Base-by-base conservation (phyloP, 768 basidiomycete genomes). In the Trametes meyenii region DNA sequence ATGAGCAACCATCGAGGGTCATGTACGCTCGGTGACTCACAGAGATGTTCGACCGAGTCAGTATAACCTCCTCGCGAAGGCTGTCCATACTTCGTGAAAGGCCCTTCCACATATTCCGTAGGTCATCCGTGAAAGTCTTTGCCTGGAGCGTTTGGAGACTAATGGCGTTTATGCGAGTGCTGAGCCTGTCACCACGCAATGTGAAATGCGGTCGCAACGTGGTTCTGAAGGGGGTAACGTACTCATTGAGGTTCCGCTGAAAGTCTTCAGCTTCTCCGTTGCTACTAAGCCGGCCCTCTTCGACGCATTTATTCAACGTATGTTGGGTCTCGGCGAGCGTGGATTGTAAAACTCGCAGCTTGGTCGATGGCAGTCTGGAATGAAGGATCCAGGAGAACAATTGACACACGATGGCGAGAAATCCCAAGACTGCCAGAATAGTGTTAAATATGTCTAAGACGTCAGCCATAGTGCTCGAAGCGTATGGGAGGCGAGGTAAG, bases 371-470 rank as follows among this genome's bases (percentile, higher is more conserved):
- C 3, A 56, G 24, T 43, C 55, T 45, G 13, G 38, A 43, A n/a
- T 49, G 7, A 23, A 62, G 24, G 16, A 16, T 26, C 45, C 45
- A 46, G 45, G 5, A 26, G 13, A 46, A 23, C 23, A 56, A 5
- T 6, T 54, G 38, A 39, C 21, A 42, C 14, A 62, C 12, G 5
- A 62, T 12, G 19, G 61, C 54, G 8, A 62, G 36, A 4, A 56
- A 24, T 16, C 45, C 54, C 14, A 43, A 7, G 21, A 51, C 19
- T 17, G 46, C 48, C 1, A 56, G 14, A 12, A 39, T 40, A 16
- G 54, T 54, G 33, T 40, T 52, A 17, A 55, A 19, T 1, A 43
- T 26, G 35, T 45, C 45, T n/a, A n/a, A n/a, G n/a, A n/a, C n/a
- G n/a, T n/a, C n/a, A n/a, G n/a, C n/a, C 45, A 46, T 46, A 11